Conservation (phyloP, 2,329 filamentous ascomycete species). For the Tolypocladium amazonense region DNA sequence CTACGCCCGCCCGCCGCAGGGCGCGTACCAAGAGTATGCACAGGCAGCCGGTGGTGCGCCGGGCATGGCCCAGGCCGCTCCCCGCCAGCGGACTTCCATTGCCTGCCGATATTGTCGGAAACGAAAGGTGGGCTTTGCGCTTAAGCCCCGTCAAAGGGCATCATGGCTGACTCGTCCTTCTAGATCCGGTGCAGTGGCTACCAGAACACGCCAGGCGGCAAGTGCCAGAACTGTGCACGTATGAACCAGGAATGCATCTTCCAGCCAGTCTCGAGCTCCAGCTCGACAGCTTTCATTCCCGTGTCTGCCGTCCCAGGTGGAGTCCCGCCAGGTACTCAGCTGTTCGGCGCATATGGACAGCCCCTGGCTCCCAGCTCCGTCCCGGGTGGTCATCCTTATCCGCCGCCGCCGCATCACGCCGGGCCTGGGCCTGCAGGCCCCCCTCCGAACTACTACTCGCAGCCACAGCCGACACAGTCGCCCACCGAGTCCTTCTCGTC, state of each 20-base stretch:
- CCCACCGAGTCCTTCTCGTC: conserved; percentile 32
- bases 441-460: conserved; percentile 25
- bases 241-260: conserved; percentile 53
- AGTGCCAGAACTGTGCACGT: conserved; percentile 50
- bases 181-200: conserved; percentile 53
- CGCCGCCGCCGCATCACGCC: conserved; percentile 4
- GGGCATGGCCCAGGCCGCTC: conserved; percentile 39
- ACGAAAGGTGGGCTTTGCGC: conserved; percentile 36
- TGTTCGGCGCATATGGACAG: conserved; percentile 48
- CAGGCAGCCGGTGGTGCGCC: conserved; percentile 20
- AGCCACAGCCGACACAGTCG: conserved; percentile 25
- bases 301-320: conserved; percentile 48
- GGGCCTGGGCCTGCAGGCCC: conserved; percentile 18
- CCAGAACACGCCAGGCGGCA: conserved; percentile 46
- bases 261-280: conserved; percentile 46
- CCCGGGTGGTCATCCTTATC: conserved; percentile 13
- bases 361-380: conserved; percentile 30
- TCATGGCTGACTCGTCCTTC: conserved; percentile 1
- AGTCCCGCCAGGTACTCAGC: conserved; percentile 43
- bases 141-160: neutral
- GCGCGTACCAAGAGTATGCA: conserved; percentile 23
- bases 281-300: conserved; percentile 47
- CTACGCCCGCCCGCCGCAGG: conserved; percentile 15
- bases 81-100: conserved; percentile 48
- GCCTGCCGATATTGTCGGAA: conserved; percentile 52